These are phyloP conservation scores for Penicillium decumbens DNA, from an alignment of 2,329 filamentous ascomycete species.

Conservation along the genomic window DNA sequence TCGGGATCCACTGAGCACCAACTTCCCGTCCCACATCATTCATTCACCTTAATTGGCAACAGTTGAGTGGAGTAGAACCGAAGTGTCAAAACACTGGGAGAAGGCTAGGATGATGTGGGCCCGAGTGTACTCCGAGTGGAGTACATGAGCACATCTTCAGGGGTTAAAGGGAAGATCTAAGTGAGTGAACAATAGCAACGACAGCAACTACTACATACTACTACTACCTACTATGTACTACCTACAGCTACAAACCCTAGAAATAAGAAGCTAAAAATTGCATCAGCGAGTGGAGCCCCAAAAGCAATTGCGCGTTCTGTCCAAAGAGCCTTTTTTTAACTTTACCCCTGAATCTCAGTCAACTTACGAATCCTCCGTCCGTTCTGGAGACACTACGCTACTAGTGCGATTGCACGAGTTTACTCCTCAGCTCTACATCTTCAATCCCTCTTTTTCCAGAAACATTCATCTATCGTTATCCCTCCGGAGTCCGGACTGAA, in stretches of 20 bases:
- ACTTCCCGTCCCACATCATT: neutral
- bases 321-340: neutral
- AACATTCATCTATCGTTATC: neutral
- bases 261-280: neutral
- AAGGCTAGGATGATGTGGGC: too few relatives aligned
- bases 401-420: constrained; percentile 8
- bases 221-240: too few relatives aligned
- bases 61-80: neutral
- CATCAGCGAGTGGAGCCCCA: neutral
- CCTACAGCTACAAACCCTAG: too few relatives aligned
- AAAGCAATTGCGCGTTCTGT: neutral
- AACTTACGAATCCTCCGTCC: constrained; percentile 20
- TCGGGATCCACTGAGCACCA: neutral
- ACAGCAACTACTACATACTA: too few relatives aligned
- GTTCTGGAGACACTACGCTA: constrained; percentile 18
- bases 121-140: too few relatives aligned
- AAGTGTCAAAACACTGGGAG: neutral
- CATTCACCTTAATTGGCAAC: too few relatives aligned
- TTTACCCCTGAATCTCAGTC: constrained; percentile 10
- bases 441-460: constrained; percentile 2
- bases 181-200: too few relatives aligned
- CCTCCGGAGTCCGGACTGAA: neutral
- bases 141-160: too few relatives aligned
- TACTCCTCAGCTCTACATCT: neutral
- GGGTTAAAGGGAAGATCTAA: too few relatives aligned